Evolutionary conservation across 148 eudicot species (phyloP).

Genomic region (Rhododendron vialii): DNA sequence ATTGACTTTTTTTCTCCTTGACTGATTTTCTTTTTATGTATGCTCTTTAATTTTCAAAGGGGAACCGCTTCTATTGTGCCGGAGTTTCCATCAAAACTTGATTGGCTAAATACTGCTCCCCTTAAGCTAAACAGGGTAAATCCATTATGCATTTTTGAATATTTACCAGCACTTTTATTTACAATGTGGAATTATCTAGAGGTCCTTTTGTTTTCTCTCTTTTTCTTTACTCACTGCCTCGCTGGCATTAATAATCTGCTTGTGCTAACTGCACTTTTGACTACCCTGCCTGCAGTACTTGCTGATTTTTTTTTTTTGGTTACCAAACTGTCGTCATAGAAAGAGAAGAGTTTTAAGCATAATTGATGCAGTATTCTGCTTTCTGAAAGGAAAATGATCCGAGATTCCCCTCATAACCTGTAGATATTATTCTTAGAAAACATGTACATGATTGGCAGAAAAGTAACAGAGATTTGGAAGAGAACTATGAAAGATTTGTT

Average conservation of each 20-base stretch:
- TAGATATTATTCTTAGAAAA: background rate
- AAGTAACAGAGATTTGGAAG: background rate
- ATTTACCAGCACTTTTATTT: background rate
- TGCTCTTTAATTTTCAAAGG: slow-evolving; percentile 26
- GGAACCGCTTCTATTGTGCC: slow-evolving; percentile 65
- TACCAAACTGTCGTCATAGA: background rate
- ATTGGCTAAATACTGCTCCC: slow-evolving; percentile 92
- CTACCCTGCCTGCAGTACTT: background rate
- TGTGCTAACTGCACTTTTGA: background rate
- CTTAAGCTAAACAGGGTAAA: slow-evolving; percentile 82
- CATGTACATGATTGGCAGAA: background rate
- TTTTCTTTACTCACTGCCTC: background rate
- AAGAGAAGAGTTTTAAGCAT: background rate
- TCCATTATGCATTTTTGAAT: background rate
- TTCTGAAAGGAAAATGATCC: background rate
- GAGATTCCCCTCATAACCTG: background rate
- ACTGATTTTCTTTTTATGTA: background rate
- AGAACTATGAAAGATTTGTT: background rate
- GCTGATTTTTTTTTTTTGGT: background rate
- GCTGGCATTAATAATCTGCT: background rate
- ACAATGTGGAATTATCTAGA: background rate
- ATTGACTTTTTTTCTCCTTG: background rate
- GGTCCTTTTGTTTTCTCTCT: background rate
- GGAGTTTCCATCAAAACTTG: slow-evolving; percentile 88
- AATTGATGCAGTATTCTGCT: background rate